Evolutionary conservation across 1,284 basidiomycete species (phyloP), one percentile per base, ranked within the genome.

Genomic region (Kwoniella shivajii): DNA sequence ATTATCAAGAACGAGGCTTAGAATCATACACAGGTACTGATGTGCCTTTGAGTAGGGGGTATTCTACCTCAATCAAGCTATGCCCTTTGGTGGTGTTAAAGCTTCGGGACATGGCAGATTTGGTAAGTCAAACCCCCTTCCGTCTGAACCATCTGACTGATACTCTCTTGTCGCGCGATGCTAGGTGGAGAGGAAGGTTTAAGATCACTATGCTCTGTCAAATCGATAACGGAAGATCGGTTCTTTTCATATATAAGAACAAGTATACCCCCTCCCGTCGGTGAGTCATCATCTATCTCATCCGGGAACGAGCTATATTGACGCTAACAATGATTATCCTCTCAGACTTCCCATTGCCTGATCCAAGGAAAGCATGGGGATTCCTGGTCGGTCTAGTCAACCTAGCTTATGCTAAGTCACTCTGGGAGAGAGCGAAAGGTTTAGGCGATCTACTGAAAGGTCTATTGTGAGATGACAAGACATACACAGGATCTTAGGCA

Each of bases 21-120:
- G 30, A 1, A 38, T 31, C 33, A 39, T 33, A 31, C 45, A 18
- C 24, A 20, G 22, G 30, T 29, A 29, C 4, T n/a, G 41, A 50
- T 61, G n/a, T 65, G 39, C 65, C 22, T 10, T 26, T 13, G 60
- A 48, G 14, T 58, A 77, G 78, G 93, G 87, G 22, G 89, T 93
- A 3, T 93, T 89, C 79, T 98, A 97, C 60, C 60, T 74, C 64
- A 95, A 91, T 74, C 94, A 97, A 82, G 89, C 91, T 69, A 82
- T 96, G 66, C 93, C 94, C 4, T 98, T 98, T 60, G 94, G 94
- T 31, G 94, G 93, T 31, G 84, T 85, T 48, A 98, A 97, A 77
- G 83, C 84, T 41, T 90, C 88, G 53, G 93, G 93, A 41, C 92
- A 93, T 71, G 92, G 90, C 11, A 85, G 93, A 60, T 95, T 96